Conservation (phyloP, 1,139 yeast genomes). For the Pichia sp. region DNA sequence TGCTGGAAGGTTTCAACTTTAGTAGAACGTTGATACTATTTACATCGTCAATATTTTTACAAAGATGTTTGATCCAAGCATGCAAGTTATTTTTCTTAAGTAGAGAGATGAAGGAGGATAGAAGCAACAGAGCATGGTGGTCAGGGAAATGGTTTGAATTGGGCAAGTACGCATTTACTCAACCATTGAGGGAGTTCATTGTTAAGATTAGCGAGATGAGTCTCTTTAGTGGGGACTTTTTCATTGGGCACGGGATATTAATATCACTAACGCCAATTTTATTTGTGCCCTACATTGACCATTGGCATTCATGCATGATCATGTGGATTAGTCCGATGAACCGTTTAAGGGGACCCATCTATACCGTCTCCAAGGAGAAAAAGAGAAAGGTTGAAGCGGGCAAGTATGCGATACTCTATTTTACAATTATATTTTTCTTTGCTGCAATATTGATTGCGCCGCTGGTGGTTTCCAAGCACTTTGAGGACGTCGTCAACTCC, state of each 20-base stretch:
- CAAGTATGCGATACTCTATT: constrained; percentile 41
- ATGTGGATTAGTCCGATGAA: constrained; percentile 74
- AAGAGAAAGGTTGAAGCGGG: constrained; percentile 37
- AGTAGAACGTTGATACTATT: constrained; percentile 54
- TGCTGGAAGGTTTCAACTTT: constrained; percentile 61
- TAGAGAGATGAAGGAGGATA: constrained; percentile 54
- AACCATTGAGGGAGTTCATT: constrained; percentile 63
- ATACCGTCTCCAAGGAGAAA: constrained; percentile 35
- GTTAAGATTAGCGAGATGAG: constrained; percentile 69
- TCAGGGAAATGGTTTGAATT: constrained; percentile 68
- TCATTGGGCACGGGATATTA: constrained; percentile 60
- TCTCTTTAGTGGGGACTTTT: constrained; percentile 66
- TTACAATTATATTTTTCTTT: constrained; percentile 32
- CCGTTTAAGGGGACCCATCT: constrained; percentile 43
- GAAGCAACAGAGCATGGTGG: constrained; percentile 78
- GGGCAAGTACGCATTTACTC: constrained; percentile 54
- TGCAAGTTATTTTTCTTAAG: constrained; percentile 47
- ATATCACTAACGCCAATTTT: constrained; percentile 59
- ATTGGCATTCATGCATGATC: constrained; percentile 73
- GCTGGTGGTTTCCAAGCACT: constrained; percentile 20
- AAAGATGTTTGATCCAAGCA: constrained; percentile 47
- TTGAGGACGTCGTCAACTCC: constrained; percentile 22
- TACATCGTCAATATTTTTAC: constrained; percentile 52
- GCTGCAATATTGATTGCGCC: constrained; percentile 24
- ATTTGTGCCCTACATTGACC: constrained; percentile 65